Evolutionary conservation across 495 filamentous ascomycete species (phyloP), one percentile per base, ranked within the genome.

Genomic region (Daldinia decipiens): DNA sequence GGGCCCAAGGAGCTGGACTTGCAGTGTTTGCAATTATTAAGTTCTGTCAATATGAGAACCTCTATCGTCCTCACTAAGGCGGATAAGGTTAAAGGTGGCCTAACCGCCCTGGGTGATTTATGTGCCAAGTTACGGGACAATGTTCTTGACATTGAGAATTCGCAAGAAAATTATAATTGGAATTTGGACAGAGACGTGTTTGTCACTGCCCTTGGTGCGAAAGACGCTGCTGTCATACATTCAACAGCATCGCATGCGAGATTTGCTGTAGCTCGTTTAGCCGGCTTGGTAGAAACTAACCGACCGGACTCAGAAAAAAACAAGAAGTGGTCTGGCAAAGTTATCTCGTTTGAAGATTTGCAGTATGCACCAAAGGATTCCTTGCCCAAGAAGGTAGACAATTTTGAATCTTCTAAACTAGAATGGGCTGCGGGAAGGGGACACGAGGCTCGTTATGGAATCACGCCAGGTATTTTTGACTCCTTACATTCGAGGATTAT

Each of bases 51-150:
- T 8, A 87, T 95, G 12, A 86, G 87, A 13, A 93, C 93, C 68
- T 88, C 94, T 70, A 85, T 98, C 13, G 83, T 98, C 45, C 77
- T 99, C 4, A 91, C 92, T 3, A 98, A 98, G 78, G 88, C 89
- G 6, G 95, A 99, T 76, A 83, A 83, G 57, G 68, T 82, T 19
- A 76, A 74, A 34, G 71, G 58, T 13, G 61, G 70, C 31, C 53
- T 68, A n/a, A 45, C 78, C 68, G 67, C 72, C 29, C 45, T 85
- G 3, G 72, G 76, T 1, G 70, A 76, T 65, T 78, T 79, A 7
- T 83, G 82, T 56, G 24, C 63, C 34, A 67, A 75, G 24, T 66
- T 86, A 21, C 79, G 80, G 68, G 69, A 80, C 9, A 72, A 77
- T 62, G 67, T 82, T 60, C 64, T 77, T 50, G 66, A 65, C 6